A percentile compares a stretch with the other conserved stretches of the same genome.
Evolutionary conservation across 2,329 filamentous ascomycete species (phyloP).

Genomic region (Pseudopyrenochaeta lycopersici): DNA sequence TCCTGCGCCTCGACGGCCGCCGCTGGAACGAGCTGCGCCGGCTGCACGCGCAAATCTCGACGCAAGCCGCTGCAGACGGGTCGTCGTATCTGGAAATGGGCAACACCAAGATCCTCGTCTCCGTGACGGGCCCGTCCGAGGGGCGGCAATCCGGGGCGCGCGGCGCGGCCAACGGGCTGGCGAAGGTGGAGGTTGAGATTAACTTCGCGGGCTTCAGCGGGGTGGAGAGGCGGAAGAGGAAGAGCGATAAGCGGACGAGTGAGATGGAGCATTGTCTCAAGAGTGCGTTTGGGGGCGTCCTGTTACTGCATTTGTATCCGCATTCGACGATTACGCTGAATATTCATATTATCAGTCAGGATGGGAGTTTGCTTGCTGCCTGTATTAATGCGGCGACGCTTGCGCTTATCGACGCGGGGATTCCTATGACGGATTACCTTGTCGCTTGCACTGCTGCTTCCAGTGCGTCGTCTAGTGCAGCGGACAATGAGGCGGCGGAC

Average conservation of each 20-base stretch:
- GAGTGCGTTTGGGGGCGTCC: constrained; percentile 76
- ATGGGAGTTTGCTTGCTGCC: constrained; percentile 88
- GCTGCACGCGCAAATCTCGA: constrained; percentile 87
- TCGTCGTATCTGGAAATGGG: constrained; percentile 96
- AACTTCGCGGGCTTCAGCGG: constrained; percentile 88
- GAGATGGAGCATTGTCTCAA: constrained; percentile 84
- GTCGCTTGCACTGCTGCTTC: constrained; percentile 88
- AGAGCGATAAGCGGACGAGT: constrained; percentile 74
- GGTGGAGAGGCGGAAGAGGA: constrained; percentile 81
- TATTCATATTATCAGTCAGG: constrained; percentile 86
- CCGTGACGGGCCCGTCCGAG: constrained; percentile 86
- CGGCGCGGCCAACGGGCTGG: constrained; percentile 60
- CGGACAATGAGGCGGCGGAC: constrained; percentile 70
- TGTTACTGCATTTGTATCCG: constrained; percentile 89
- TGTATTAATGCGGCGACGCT: constrained; percentile 92
- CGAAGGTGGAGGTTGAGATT: constrained; percentile 81
- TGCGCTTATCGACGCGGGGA: constrained; percentile 90
- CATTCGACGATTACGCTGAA: constrained; percentile 84
- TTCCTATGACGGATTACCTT: constrained; percentile 94
- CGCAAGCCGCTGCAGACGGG: constrained; percentile 90
- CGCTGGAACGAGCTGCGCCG: constrained; percentile 97
- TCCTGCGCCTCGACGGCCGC: constrained; percentile 73
- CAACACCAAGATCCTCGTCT: constrained; percentile 96
- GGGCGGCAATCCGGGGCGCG: constrained; percentile 61
- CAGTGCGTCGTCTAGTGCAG: constrained; percentile 63